These are phyloP conservation scores for Lepiota venenata DNA, from an alignment of 768 basidiomycete genomes.

Conservation along the genomic window DNA sequence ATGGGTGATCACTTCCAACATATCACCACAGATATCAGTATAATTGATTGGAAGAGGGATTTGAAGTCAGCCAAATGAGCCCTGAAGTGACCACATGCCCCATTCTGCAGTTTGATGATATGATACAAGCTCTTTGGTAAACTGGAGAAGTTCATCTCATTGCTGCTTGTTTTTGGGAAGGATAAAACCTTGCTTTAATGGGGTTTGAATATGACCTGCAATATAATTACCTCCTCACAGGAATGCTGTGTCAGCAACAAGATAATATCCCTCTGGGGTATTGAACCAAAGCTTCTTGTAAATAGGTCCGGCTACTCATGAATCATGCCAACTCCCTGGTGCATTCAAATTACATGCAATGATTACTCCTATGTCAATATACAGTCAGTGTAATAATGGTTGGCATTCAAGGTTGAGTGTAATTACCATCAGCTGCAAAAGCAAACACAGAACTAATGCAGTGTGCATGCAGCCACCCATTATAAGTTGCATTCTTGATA, in stretches of 20 bases:
- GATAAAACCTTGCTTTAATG: slow-evolving; percentile 29
- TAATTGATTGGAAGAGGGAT: slow-evolving; percentile 34
- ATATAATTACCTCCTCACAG: slow-evolving; percentile 30
- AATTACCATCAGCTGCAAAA: slow-evolving; percentile 20
- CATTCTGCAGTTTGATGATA: slow-evolving; percentile 49
- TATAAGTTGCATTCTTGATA: slow-evolving; percentile 44
- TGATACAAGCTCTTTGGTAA: slow-evolving; percentile 38
- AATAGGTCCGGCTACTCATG: slow-evolving; percentile 35
- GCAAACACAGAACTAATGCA: slow-evolving; percentile 30
- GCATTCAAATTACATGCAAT: slow-evolving; percentile 33
- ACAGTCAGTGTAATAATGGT: too few species aligned
- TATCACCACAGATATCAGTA: slow-evolving; percentile 20
- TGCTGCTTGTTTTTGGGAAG: slow-evolving; percentile 18
- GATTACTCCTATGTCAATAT: slow-evolving; percentile 29
- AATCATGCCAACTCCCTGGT: slow-evolving; percentile 49
- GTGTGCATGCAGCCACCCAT: slow-evolving; percentile 40
- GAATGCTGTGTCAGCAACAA: slow-evolving; percentile 46
- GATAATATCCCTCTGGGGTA: slow-evolving; percentile 39
- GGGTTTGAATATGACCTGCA: slow-evolving; percentile 29
- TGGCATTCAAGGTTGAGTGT: neutral
- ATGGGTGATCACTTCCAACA: slow-evolving; percentile 39
- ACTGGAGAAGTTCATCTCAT: slow-evolving; percentile 20
- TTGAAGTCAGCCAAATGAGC: slow-evolving; percentile 41
- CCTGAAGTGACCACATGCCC: slow-evolving; percentile 44
- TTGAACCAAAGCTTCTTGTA: slow-evolving; percentile 29